Evolutionary conservation across 306 rosid species (phyloP), one percentile per base, ranked within the genome.

Genomic region (Prosopis cineraria): DNA sequence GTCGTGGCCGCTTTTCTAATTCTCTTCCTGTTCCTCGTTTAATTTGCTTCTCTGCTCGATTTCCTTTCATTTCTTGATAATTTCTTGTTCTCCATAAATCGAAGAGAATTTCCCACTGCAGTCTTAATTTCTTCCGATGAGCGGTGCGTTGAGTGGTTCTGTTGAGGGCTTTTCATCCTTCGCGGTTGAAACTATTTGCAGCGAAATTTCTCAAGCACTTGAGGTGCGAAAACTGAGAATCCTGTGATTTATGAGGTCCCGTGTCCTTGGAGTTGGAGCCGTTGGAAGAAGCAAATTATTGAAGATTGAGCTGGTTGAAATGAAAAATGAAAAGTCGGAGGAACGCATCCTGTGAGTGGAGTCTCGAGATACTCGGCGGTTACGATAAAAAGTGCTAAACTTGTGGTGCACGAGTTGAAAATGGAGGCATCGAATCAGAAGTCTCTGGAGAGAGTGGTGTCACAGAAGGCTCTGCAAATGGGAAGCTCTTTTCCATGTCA

Each of bases 381-480:
- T 44, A 74, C 45, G 33, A 60, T 80, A 45, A 82, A 77, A 72
- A 66, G 76, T 11, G 75, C 44, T 33, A 56, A 64, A 60, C 11
- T 83, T 24, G 40, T 74, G 33, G 13, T 33, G 44, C 29, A 8
- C 2, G 0, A 64, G 16, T 34, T 36, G 27, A 79, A 71, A 45
- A 90, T 90, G 97, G 95, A 88, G 75, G 53, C 77, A 25, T 24
- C 40, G 71, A 89, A 84, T 73, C 92, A 88, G 64, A 94, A 88
- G 66, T 85, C 85, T 70, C 48, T 94, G 47, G 97, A 92, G 88
- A 92, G 90, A 85, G 86, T 80, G 65, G 91, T 94, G 56, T 94
- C 97, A 2, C 97, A 84, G 81, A 92, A 39, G 85, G 97, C 98
- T 53, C 17, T 94, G 84, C 97, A 92, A 82, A 84, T 92, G 90